Evolutionary conservation across 352 stramenopile species (phyloP).

Genomic region (Phytophthora niederhauseri): DNA sequence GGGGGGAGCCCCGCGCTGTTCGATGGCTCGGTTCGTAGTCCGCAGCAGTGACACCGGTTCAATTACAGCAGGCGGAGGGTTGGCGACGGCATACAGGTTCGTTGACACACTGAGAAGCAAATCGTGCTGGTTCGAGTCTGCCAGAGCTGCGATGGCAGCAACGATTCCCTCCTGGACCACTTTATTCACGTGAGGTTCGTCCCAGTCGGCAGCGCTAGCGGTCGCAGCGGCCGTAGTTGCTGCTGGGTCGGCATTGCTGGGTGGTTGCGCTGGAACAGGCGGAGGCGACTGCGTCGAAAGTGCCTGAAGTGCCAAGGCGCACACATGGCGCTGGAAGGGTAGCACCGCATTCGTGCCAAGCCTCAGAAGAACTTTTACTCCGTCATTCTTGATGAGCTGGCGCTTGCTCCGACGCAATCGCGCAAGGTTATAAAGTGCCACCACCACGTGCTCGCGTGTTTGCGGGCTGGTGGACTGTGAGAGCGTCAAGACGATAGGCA

Average conservation of each 20-base stretch:
- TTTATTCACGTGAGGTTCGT: constrained; percentile 57
- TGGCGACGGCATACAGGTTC: constrained; percentile 27
- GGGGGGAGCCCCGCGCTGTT: constrained; percentile 50
- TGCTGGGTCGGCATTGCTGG: constrained; percentile 26
- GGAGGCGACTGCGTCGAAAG: constrained; percentile 53
- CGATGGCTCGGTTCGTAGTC: constrained; percentile 44
- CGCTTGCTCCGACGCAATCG: constrained; percentile 57
- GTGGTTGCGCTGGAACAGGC: constrained; percentile 8
- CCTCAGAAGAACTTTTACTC: constrained; percentile 69
- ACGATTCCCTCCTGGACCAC: constrained; percentile 80
- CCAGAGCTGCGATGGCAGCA: constrained; percentile 56
- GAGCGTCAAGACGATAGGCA: constrained; percentile 65
- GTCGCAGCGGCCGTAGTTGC: constrained; percentile 10
- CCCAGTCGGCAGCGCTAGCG: constrained; percentile 25
- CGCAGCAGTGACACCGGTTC: constrained; percentile 32
- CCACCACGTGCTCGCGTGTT: constrained; percentile 71
- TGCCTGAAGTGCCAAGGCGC: constrained; percentile 60
- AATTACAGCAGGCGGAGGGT: constrained; percentile 1
- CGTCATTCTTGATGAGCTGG: constrained; percentile 79
- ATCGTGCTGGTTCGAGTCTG: constrained; percentile 67
- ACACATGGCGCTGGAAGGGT: constrained; percentile 70
- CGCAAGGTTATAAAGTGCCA: constrained; percentile 72
- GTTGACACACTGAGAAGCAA: constrained; percentile 45
- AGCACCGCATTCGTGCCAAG: constrained; percentile 50
- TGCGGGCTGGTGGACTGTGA: constrained; percentile 48